Percentiles rank a stretch among this genome's conserved stretches.
These are phyloP conservation scores for Cutaneotrichosporon spelunceum DNA, from an alignment of 1,284 basidiomycete genomes.

Conservation along the genomic window DNA sequence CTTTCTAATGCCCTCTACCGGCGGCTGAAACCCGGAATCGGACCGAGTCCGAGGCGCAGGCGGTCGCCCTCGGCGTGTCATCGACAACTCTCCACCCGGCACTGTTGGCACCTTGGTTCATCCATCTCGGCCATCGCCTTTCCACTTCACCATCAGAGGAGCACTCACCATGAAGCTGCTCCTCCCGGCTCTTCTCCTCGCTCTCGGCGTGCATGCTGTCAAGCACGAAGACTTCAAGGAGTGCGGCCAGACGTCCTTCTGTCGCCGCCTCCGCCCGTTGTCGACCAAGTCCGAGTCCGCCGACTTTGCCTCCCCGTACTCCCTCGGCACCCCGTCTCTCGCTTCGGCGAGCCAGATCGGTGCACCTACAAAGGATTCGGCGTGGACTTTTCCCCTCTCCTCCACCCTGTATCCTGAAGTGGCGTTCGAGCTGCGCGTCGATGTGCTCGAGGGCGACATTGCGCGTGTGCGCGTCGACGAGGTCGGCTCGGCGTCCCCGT, in stretches of 20 bases:
- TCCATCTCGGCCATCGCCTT: background rate
- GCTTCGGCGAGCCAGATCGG: conserved; percentile 5
- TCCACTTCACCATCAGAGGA: conserved; percentile 7
- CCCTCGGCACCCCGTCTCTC: conserved; percentile 61
- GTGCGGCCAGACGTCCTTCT: conserved; percentile 85
- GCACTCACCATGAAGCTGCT: conserved; percentile 18
- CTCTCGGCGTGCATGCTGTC: conserved; percentile 39
- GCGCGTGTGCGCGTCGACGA: conserved; percentile 84
- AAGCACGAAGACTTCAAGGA: conserved; percentile 80
- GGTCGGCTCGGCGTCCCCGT: conserved; percentile 60
- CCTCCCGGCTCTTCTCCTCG: conserved; percentile 15
- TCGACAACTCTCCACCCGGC: conserved; percentile 3
- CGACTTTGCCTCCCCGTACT: conserved; percentile 60
- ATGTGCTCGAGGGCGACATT: conserved; percentile 74
- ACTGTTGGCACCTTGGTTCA: background rate
- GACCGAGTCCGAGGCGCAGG: background rate
- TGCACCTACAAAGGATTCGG: conserved; percentile 46
- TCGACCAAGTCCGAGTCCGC: conserved; percentile 61
- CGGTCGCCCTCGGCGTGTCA: background rate
- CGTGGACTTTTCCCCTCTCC: conserved; percentile 63
- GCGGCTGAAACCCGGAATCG: background rate
- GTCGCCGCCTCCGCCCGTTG: conserved; percentile 77
- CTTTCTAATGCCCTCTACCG: background rate
- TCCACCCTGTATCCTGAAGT: conserved; percentile 78
- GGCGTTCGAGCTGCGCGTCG: conserved; percentile 72